A percentile compares a stretch with the other conserved stretches of the same genome.
phyloP scores from a whole-genome alignment of 805 yeast species.

The Ogataea dorogensis region DNA sequence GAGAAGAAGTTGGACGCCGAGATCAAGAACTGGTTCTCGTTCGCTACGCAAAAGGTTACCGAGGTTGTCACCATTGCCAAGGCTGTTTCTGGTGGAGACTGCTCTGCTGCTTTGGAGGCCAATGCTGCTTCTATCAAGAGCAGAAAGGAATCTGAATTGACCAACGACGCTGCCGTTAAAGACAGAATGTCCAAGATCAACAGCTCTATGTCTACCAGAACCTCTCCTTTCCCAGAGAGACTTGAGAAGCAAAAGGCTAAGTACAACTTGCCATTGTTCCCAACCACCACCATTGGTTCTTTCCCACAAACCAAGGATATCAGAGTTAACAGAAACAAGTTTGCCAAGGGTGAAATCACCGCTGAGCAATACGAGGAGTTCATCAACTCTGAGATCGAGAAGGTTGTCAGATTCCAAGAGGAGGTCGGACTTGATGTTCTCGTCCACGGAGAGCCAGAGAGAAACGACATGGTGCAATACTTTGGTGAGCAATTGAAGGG shows the following conservation, averaged over 20 bases:
- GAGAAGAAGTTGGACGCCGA: slow-evolving; percentile 89
- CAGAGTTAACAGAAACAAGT: slow-evolving; percentile 97
- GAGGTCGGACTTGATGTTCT: slow-evolving; percentile 97
- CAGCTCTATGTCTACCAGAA: slow-evolving; percentile 78
- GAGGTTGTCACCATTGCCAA: slow-evolving; percentile 93
- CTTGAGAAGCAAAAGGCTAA: slow-evolving; percentile 80
- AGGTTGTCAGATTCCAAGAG: slow-evolving; percentile 98
- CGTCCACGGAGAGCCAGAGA: slow-evolving; percentile 99
- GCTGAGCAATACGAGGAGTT: slow-evolving; percentile 94
- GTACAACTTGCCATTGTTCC: slow-evolving; percentile 96
- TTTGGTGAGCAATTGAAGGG: slow-evolving; percentile 99
- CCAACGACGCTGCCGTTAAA: slow-evolving; percentile 89
- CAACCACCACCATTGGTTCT: slow-evolving; percentile 99
- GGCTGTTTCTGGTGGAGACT: slow-evolving; percentile 81
- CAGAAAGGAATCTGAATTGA: slow-evolving; percentile 82
- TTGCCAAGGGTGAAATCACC: slow-evolving; percentile 93
- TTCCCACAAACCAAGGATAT: slow-evolving; percentile 99
- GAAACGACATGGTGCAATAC: slow-evolving; percentile 99
- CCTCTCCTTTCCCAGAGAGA: slow-evolving; percentile 82
- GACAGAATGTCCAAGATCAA: slow-evolving; percentile 77
- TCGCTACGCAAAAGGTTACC: slow-evolving; percentile 91
- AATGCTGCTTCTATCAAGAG: slow-evolving; percentile 84
- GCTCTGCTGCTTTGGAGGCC: slow-evolving; percentile 72
- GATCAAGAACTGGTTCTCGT: slow-evolving; percentile 97
- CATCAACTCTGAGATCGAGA: slow-evolving; percentile 95